Evolutionary conservation across 441 rosid genomes (phyloP).

Genomic region (Macaranga tanarius): DNA sequence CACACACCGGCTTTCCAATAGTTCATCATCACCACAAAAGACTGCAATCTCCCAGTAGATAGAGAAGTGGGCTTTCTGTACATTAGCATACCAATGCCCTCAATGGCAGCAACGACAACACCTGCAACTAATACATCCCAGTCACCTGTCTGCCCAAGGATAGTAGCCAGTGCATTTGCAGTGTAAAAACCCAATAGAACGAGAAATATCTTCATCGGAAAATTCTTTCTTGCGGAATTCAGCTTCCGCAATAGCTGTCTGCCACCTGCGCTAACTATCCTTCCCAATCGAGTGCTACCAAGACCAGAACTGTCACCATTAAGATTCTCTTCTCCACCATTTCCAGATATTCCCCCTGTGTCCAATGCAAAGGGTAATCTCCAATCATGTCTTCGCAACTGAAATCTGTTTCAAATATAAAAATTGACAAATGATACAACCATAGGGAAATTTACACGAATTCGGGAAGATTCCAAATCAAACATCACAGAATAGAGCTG

Average conservation of each 20-base stretch:
- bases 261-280: constrained; percentile 83
- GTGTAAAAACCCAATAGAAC: constrained; percentile 90
- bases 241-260: constrained; percentile 72
- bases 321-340: constrained; percentile 51
- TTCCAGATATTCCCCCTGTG: constrained; percentile 69
- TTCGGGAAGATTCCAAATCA: neutral
- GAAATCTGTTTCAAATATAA: constrained; percentile 34
- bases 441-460: neutral
- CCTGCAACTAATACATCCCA: constrained; percentile 97
- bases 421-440: constrained; percentile 11
- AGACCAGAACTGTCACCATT: constrained; percentile 53
- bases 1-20: constrained; percentile 98
- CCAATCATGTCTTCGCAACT: constrained; percentile 46
- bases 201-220: constrained; percentile 87
- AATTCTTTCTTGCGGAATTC: constrained; percentile 77
- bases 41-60: constrained; percentile 55
- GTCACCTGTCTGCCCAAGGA: constrained; percentile 97
- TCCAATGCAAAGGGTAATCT: constrained; percentile 66
- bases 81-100: constrained; percentile 90
- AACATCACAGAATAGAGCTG: neutral
- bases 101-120: constrained; percentile 87
- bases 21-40: constrained; percentile 77
- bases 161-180: constrained; percentile 93
- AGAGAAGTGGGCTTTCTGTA: constrained; percentile 57
- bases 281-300: constrained; percentile 79